A percentile compares a stretch with the other conserved stretches of the same genome.
phyloP scores from a whole-genome alignment of 2,329 filamentous ascomycete genomes.

The Penicillium sp. region DNA sequence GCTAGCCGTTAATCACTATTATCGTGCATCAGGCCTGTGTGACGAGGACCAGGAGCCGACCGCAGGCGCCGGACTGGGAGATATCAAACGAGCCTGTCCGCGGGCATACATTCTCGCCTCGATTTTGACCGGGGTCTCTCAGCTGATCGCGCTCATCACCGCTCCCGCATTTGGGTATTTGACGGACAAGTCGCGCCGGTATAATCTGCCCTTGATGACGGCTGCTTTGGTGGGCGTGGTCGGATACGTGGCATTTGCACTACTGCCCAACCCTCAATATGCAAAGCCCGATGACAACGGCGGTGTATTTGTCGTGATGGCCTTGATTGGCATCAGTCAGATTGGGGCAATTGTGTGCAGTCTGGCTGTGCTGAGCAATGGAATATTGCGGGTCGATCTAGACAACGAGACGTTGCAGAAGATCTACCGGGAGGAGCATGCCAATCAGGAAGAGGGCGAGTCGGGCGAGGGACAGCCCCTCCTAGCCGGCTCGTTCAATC shows the following conservation, averaged over 20 bases:
- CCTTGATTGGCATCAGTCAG: constrained; percentile 81
- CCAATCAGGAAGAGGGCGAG: constrained; percentile 9
- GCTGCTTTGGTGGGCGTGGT: constrained; percentile 67
- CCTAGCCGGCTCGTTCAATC: constrained; percentile 17
- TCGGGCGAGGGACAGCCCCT: constrained; percentile 30
- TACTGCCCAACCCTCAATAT: constrained; percentile 70
- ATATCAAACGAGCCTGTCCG: constrained; percentile 78
- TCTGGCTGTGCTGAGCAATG: constrained; percentile 76
- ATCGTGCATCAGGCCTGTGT: constrained; percentile 74
- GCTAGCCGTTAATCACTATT: constrained; percentile 86
- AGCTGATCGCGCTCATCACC: constrained; percentile 75
- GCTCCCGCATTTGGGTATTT: constrained; percentile 84
- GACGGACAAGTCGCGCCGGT: constrained; percentile 59
- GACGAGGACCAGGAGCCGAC: constrained; percentile 39
- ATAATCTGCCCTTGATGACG: constrained; percentile 68
- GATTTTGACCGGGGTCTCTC: constrained; percentile 80
- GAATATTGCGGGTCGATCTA: constrained; percentile 55
- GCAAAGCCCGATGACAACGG: constrained; percentile 62
- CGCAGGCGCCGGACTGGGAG: constrained; percentile 37
- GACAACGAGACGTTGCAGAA: constrained; percentile 14
- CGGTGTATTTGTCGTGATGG: constrained; percentile 67
- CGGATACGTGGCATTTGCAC: constrained; percentile 71
- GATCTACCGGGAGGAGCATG: constrained; percentile 11
- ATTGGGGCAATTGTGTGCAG: constrained; percentile 96
- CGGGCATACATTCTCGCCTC: constrained; percentile 83